Base-by-base conservation (phyloP, 2,329 filamentous ascomycete genomes). In the Paracamarosporium sp. region DNA sequence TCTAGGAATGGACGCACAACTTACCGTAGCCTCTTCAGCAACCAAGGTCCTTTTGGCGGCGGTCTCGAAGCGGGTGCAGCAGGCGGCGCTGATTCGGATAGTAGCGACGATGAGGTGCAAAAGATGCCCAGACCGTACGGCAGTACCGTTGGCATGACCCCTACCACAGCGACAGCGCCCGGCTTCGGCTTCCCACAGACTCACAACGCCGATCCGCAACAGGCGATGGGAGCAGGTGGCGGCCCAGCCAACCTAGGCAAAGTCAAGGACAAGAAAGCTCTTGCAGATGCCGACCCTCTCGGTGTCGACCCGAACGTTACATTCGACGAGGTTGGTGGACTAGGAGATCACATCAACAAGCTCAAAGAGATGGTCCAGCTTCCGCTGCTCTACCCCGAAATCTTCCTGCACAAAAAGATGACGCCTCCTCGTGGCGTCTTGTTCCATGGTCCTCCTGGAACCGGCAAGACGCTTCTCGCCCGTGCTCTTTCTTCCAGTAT, bases 321-420 rank as follows among this genome's bases (percentile, higher is more conserved):
- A 72, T 97, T 99, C 74, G 94, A 91, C 75, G 92, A 93, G 64
- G 93, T 99, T 55, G 95, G 95, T 71, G 95, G 95, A 38, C 80
- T 99, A 43, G 89, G 96, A 73, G 90, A 92, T 33, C 94, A 98
- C 73, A 97, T 99, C 72, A 93, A 97, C 73, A 92, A 97, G 76
- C 83, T 99, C 61, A 98, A 99, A 78, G 95, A 99, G 79, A 99
- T 99, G 95, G 94, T 99, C 17, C 91, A 94, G 64, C 84, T 99
- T 59, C 95, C 95, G 2, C 81, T 99, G 20, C 85, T 98, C 5
- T 99, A 99, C 71, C 95, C 95, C 0, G 95, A 99, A 76, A 88
- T 98, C 40, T 99, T 98, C 76, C 84, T 89, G 62, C 89, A 88
- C 61, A 96, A 98, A 76, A 90, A 96, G 65, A 92, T 98, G 58